Evolutionary conservation across 306 rosid genomes (phyloP).

Genomic region (Cucumis melo): DNA sequence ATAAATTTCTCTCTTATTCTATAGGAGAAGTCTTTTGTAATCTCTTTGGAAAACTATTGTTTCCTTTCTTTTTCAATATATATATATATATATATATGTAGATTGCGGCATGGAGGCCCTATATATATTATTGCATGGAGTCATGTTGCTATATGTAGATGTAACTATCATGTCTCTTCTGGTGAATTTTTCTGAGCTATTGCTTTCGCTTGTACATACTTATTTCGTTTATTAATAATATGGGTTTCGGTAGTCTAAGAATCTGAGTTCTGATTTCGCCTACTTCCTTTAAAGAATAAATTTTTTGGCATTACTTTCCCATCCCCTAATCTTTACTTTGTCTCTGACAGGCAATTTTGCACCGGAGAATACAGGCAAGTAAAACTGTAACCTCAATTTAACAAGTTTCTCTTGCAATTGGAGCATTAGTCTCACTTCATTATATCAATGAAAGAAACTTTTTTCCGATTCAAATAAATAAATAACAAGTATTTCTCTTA

Average conservation of each 20-base stretch:
- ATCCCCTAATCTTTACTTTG: conserved; percentile 4
- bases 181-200: not conserved
- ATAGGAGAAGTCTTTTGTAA: too few relatives aligned
- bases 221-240: not conserved
- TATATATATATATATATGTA: too few relatives aligned
- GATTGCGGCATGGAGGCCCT: too few relatives aligned
- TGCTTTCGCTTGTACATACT: not conserved
- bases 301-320: not conserved
- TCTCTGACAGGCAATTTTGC: conserved; percentile 74
- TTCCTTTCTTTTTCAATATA: too few relatives aligned
- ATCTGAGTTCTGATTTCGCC: not conserved
- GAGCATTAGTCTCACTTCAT: too few relatives aligned
- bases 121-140: not conserved
- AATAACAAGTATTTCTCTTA: not conserved
- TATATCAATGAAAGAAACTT: too few relatives aligned
- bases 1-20: too few relatives aligned
- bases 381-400: not conserved
- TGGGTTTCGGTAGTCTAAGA: not conserved
- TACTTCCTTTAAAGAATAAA: not conserved
- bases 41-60: too few relatives aligned
- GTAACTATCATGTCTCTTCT: not conserved
- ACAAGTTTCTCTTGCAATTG: too few relatives aligned
- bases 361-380: conserved; percentile 85
- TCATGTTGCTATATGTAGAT: not conserved
- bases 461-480: too few relatives aligned